Conservation (phyloP, 2,329 filamentous ascomycete genomes). For the Acrocalymma vagum region DNA sequence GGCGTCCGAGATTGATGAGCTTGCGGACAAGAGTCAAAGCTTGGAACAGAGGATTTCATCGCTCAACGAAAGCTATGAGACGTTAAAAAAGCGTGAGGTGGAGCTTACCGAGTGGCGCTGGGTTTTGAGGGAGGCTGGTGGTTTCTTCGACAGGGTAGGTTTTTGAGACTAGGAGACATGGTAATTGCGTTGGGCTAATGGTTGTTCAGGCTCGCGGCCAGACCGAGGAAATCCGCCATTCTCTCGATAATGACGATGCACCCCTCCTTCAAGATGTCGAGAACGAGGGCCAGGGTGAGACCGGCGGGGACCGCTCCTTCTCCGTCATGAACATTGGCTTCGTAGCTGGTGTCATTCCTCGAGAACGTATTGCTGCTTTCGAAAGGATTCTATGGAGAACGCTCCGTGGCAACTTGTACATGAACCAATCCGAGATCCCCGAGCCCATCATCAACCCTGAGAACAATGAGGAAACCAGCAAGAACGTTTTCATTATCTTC, state of each 20-base stretch:
- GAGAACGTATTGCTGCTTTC: conserved; percentile 92
- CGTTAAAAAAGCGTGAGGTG: conserved; percentile 95
- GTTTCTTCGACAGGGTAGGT: conserved; percentile 85
- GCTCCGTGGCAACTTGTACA: conserved; percentile 96
- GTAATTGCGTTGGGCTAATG: conserved; percentile 1
- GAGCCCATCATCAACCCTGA: conserved; percentile 91
- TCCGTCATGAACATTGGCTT: conserved; percentile 99
- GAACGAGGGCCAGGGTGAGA: conserved; percentile 75
- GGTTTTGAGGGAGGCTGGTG: conserved; percentile 94
- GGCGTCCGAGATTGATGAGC: conserved; percentile 94
- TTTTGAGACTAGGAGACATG: background rate
- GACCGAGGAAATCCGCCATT: conserved; percentile 94
- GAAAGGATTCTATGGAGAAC: conserved; percentile 98
- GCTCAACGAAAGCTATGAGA: conserved; percentile 98
- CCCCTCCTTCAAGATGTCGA: conserved; percentile 93
- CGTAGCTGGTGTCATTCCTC: conserved; percentile 92
- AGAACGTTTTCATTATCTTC: conserved; percentile 99
- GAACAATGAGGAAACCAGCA: conserved; percentile 90
- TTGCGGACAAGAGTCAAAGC: conserved; percentile 89
- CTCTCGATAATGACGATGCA: conserved; percentile 86
- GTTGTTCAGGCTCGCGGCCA: conserved; percentile 93
- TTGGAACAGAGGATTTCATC: conserved; percentile 91
- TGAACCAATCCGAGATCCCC: conserved; percentile 99
- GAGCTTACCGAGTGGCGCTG: conserved; percentile 98
- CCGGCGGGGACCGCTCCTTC: conserved; percentile 81